Evolutionary conservation across 2,329 filamentous ascomycete genomes (phyloP).

Genomic region (Fusarium setosum): DNA sequence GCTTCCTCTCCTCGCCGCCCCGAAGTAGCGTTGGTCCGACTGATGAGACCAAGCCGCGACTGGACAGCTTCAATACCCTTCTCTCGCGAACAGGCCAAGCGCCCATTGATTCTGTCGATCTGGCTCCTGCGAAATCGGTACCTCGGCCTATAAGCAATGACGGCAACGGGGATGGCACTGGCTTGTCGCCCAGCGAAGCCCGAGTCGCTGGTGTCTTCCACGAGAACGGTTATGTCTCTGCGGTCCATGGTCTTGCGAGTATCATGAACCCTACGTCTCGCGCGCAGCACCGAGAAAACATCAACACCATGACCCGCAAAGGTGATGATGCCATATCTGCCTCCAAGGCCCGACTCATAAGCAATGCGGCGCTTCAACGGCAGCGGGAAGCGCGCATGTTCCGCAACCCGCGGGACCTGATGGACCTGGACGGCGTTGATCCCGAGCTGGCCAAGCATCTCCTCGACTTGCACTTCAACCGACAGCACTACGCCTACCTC

Average conservation of each 20-base stretch:
- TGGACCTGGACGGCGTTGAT: slow-evolving; percentile 49
- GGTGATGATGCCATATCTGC: slow-evolving; percentile 43
- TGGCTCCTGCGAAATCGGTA: slow-evolving; percentile 30
- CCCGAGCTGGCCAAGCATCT: slow-evolving; percentile 51
- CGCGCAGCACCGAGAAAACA: slow-evolving; percentile 44
- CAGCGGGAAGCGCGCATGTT: slow-evolving; percentile 47
- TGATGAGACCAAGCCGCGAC: slow-evolving; percentile 40
- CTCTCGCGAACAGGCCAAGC: slow-evolving; percentile 32
- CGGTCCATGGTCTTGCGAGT: slow-evolving; percentile 49
- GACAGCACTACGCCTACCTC: slow-evolving; percentile 51
- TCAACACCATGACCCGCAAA: slow-evolving; percentile 42
- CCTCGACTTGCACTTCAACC: slow-evolving; percentile 52
- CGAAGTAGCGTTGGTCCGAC: slow-evolving; percentile 42
- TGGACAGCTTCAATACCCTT: slow-evolving; percentile 39
- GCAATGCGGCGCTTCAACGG: slow-evolving; percentile 48
- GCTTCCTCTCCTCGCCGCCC: slow-evolving; percentile 43
- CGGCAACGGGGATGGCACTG: slow-evolving; percentile 42
- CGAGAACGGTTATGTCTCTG: slow-evolving; percentile 48
- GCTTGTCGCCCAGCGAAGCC: slow-evolving; percentile 48
- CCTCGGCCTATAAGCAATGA: slow-evolving; percentile 43
- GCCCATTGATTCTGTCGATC: slow-evolving; percentile 25
- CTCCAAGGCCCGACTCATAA: slow-evolving; percentile 49
- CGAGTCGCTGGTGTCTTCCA: slow-evolving; percentile 50
- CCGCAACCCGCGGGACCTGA: slow-evolving; percentile 42
- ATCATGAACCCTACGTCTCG: slow-evolving; percentile 48